Base-by-base conservation (phyloP, 2,329 filamentous ascomycete species). In the Pyricularia grisea region DNA sequence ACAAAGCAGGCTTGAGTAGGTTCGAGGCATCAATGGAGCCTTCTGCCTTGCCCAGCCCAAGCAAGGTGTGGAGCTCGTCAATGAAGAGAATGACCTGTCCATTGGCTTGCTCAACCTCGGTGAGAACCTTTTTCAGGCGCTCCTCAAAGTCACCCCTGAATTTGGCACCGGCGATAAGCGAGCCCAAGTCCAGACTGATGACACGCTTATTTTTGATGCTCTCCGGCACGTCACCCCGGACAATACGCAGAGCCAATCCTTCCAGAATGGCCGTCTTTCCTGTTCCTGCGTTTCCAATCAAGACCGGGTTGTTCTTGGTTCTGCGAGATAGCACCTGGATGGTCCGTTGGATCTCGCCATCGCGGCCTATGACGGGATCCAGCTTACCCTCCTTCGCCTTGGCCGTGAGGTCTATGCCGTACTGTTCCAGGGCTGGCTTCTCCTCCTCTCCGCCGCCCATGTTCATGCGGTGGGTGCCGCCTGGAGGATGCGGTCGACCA, bases 121-220 rank as follows among this genome's bases (percentile, higher is more conserved):
- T 93, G 76, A 99, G 79, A 1, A 98, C 93, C 72, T 90, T 90
- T 78, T 98, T 98, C 70, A 98, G 77, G 61, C 95, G 85, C 77
- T 99, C 95, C 77, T 99, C 95, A 70, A 99, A 98, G 74, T 99
- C 95, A 66, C 95, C 95, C 66, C 95, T 84, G 75, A 95, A 99
- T 76, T 97, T 98, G 63, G 95, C 94, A 66, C 95, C 95, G 1
- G 95, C 95, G 74, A 99, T 97, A 20, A 99, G 86, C 50, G 92
- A 93, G 2, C 95, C 95, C 5, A 99, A 84, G 74, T 99, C 95
- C 55, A 98, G 80, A 7, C 90, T 88, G 69, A 98, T 88, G 28
- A 99, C 94, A 68, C 90, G 85, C 79, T 98, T 98, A 74, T 97
- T 90, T 80, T 97, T 97, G 77, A 99, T 91, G 73, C 92, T 97